Conservation (phyloP, 2,329 filamentous ascomycete species). For the Leptographium galeiforme region DNA sequence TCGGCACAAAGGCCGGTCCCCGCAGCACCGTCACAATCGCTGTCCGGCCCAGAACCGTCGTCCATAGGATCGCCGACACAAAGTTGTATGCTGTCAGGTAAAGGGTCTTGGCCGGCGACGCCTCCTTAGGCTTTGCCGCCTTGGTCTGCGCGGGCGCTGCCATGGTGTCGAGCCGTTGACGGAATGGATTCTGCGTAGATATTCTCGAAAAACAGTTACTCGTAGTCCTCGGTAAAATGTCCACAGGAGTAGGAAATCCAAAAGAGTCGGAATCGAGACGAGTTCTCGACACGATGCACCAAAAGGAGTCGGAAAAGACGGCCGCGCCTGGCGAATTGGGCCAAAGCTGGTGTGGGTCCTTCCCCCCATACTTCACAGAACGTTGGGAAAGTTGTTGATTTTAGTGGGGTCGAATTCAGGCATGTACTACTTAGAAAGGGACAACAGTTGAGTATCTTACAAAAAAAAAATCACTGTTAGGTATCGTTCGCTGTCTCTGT, state of each 20-base stretch:
- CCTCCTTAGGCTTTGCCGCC: constrained; percentile 1
- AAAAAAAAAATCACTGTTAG: too few species aligned
- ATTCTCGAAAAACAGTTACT: too few species aligned
- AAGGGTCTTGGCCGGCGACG: constrained; percentile 37
- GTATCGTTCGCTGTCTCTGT: too few species aligned
- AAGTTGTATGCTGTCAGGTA: constrained; percentile 85
- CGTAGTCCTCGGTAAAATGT: too few species aligned
- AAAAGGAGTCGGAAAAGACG: too few species aligned
- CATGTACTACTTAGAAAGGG: too few species aligned
- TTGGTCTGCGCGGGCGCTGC: neutral
- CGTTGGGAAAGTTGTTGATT: neutral
- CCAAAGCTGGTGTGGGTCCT: neutral
- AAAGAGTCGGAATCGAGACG: too few species aligned
- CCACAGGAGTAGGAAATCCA: too few species aligned
- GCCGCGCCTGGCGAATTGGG: neutral
- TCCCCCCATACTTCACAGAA: neutral
- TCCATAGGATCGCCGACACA: constrained; percentile 65
- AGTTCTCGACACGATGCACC: too few species aligned
- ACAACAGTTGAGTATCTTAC: too few species aligned
- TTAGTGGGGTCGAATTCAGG: neutral
- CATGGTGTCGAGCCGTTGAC: neutral
- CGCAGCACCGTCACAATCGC: constrained; percentile 36
- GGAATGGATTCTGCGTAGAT: too few species aligned
- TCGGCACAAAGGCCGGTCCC: constrained; percentile 47
- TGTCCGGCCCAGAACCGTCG: constrained; percentile 58